phyloP scores from a whole-genome alignment of 345 rosid genomes.

The Eucalyptus paniculata region DNA sequence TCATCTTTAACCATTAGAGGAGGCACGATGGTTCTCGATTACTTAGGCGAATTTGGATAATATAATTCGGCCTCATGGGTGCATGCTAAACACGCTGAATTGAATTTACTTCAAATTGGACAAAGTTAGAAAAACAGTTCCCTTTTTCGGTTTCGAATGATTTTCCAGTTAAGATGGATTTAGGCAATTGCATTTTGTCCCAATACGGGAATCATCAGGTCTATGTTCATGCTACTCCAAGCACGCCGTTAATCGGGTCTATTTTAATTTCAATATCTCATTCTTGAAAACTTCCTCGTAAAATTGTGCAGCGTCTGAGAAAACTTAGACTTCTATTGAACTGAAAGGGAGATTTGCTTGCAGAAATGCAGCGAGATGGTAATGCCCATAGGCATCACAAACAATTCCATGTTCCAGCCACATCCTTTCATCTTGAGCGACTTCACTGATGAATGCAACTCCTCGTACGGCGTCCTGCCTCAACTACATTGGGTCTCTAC shows the following conservation, averaged over 20 bases:
- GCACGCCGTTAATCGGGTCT: background rate
- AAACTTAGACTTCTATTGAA: background rate
- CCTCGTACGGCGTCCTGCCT: conserved; percentile 13
- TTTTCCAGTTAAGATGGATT: background rate
- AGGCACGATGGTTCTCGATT: background rate
- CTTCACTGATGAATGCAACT: background rate
- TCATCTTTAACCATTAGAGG: conserved; percentile 17
- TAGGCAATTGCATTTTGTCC: background rate
- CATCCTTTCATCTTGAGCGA: background rate
- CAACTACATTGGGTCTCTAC: conserved; percentile 42
- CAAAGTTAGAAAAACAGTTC: background rate
- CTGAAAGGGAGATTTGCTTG: background rate
- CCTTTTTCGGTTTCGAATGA: background rate
- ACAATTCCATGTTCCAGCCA: conserved; percentile 21
- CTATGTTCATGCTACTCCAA: background rate
- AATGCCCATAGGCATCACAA: conserved; percentile 20
- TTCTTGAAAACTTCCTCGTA: background rate
- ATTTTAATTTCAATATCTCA: background rate
- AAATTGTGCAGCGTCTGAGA: background rate
- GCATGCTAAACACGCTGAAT: background rate
- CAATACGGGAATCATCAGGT: background rate
- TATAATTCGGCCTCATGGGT: background rate
- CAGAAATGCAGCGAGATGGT: conserved; percentile 47
- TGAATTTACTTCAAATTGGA: background rate
- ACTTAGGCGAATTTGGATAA: background rate